phyloP scores from a whole-genome alignment of 345 rosid species.

The Trapa bicornis region DNA sequence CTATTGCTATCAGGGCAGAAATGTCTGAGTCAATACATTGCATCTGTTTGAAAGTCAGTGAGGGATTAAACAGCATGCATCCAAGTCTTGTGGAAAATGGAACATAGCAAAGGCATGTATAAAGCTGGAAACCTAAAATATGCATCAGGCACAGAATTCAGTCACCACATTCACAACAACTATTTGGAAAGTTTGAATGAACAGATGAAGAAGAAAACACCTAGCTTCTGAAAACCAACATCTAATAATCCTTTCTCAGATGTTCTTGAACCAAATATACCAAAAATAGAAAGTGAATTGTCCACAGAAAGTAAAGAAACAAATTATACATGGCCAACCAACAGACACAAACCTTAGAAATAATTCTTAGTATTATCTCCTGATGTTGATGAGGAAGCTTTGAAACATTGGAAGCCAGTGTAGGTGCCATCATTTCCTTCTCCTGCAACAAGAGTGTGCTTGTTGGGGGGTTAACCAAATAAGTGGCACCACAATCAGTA shows the following conservation, averaged over 20 bases:
- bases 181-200: background rate
- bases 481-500: conserved; percentile 1
- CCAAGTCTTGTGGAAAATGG: background rate
- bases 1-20: background rate
- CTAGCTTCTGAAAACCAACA: background rate
- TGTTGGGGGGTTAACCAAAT: conserved; percentile 6
- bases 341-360: conserved; percentile 35
- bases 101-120: background rate
- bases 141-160: background rate
- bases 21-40: background rate
- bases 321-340: conserved; percentile 1
- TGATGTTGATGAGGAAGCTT: conserved; percentile 78
- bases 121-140: background rate
- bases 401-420: conserved; percentile 47
- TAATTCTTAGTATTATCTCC: conserved; percentile 68
- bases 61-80: background rate
- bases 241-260: background rate
- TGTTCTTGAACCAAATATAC: background rate
- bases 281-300: background rate
- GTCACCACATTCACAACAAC: background rate
- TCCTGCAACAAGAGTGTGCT: conserved; percentile 31
- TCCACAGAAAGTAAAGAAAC: background rate
- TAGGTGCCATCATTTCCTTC: conserved; percentile 63
- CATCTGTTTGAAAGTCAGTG: background rate
- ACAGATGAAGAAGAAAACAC: background rate